These are phyloP conservation scores for Beta vulgaris DNA, from an alignment of 148 eudicot genomes.

Conservation along the genomic window DNA sequence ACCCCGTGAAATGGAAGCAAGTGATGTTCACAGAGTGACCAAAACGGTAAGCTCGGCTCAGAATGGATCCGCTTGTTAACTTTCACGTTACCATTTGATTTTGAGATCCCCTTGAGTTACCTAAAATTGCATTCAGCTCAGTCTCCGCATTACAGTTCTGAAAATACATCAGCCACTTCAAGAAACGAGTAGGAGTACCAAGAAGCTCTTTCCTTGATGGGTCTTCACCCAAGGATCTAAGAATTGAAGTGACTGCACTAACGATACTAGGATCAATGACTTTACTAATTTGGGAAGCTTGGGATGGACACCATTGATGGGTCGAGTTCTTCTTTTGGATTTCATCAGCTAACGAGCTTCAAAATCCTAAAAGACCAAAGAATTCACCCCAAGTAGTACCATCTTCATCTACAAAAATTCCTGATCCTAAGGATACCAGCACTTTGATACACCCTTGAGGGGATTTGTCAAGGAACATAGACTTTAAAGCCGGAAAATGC, in stretches of 20 bases:
- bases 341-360: slow-evolving; percentile 36
- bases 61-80: slow-evolving; percentile 26
- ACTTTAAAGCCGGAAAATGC: slow-evolving; percentile 54
- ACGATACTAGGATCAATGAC: slow-evolving; percentile 42
- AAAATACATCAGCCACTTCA: slow-evolving; percentile 74
- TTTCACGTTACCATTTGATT: slow-evolving; percentile 31
- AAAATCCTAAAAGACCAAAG: slow-evolving; percentile 50
- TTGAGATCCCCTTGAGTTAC: slow-evolving; percentile 21
- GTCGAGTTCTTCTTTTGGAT: slow-evolving; percentile 17
- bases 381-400: slow-evolving; percentile 62
- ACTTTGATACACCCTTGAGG: slow-evolving; percentile 45
- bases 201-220: slow-evolving; percentile 75
- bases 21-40: slow-evolving; percentile 96
- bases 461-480: slow-evolving; percentile 44
- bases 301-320: slow-evolving; percentile 67
- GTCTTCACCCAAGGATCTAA: slow-evolving; percentile 71
- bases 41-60: slow-evolving; percentile 66
- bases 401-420: slow-evolving; percentile 49
- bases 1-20: slow-evolving; percentile 92
- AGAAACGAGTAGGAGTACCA: slow-evolving; percentile 68
- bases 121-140: slow-evolving; percentile 56
- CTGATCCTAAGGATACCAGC: slow-evolving; percentile 60
- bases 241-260: slow-evolving; percentile 57
- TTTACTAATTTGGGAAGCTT: slow-evolving; percentile 12
- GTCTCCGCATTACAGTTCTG: slow-evolving; percentile 48